Evolutionary conservation across 2,329 filamentous ascomycete species (phyloP), one percentile per base, ranked within the genome.

Genomic region (Botrytis deweyae): DNA sequence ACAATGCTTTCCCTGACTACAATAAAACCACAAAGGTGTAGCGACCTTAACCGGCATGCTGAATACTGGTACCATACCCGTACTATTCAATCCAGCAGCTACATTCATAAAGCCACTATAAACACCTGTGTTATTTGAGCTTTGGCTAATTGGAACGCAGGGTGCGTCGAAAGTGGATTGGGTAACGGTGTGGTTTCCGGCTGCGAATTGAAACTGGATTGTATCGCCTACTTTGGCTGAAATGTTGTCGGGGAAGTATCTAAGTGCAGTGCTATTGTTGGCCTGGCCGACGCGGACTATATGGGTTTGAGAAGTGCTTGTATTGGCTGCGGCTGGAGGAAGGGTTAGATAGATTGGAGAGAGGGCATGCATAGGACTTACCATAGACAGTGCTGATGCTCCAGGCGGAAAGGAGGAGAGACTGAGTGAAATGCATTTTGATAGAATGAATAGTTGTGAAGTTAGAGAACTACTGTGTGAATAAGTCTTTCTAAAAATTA

Each of bases 11-110:
- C 81, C 89, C 82, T 94, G 91, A 44, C 89, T 90, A 84, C 93
- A 95, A 86, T 92, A 95, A 77, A 93, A 84, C 92, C 93, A 96
- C 77, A 95, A 85, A 44, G 93, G 93, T 72, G 87, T 91, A 63
- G 87, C 88, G 82, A 89, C 86, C 80, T 90, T 91, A 82, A 96
- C 84, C 81, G 86, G 87, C 79, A 95, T 85, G 74, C 91, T 93
- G 83, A 90, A 96, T 72, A 90, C 90, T 42, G 92, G 88, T 75
- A 90, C 86, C 81, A 85, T 84, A 75, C 82, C 79, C 36, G 83
- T 80, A 76, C 84, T 85, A 74, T 82, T 79, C 42, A 83, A 80
- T 75, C 84, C 85, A 73, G 89, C 87, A 4, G 86, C 85, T 61
- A 89, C 90, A 76, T 89, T 88, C 84, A 89, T 87, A 84, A 89